Evolutionary conservation across 2,329 filamentous ascomycete genomes (phyloP).

Genomic region (Paecilomyces formosus): DNA sequence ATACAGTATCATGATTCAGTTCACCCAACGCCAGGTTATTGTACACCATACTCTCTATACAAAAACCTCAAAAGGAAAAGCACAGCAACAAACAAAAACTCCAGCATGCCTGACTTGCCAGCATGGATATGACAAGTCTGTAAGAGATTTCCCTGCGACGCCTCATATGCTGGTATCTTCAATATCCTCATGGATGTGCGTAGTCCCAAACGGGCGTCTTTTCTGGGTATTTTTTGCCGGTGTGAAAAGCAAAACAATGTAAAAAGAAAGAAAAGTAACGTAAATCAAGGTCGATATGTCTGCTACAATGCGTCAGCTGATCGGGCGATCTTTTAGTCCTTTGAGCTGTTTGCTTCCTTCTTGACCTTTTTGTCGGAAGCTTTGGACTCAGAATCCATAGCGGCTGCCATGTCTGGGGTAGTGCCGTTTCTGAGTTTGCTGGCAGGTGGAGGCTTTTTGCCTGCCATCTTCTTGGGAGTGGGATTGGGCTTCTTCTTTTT

Average conservation of each 20-base stretch:
- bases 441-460: constrained; percentile 27
- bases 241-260: background rate
- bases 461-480: constrained; percentile 27
- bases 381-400: constrained; percentile 23
- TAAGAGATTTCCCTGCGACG: background rate
- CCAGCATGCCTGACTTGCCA: constrained; percentile 13
- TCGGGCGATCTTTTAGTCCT: background rate
- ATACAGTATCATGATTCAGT: background rate
- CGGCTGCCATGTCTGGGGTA: constrained; percentile 24
- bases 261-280: background rate
- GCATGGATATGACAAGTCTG: constrained; percentile 1
- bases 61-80: constrained; percentile 9
- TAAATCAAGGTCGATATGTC: background rate
- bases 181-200: background rate
- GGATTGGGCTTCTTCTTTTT: constrained; percentile 42
- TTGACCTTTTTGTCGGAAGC: constrained; percentile 12
- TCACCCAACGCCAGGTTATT: constrained; percentile 9
- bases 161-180: background rate
- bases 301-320: background rate
- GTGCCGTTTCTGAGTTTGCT: constrained; percentile 37
- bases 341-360: background rate
- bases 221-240: background rate
- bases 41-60: constrained; percentile 9
- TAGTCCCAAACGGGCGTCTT: background rate
- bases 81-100: constrained; percentile 7